Base-by-base conservation (phyloP, 2,329 filamentous ascomycete species). In the Colletotrichum eleusines region DNA sequence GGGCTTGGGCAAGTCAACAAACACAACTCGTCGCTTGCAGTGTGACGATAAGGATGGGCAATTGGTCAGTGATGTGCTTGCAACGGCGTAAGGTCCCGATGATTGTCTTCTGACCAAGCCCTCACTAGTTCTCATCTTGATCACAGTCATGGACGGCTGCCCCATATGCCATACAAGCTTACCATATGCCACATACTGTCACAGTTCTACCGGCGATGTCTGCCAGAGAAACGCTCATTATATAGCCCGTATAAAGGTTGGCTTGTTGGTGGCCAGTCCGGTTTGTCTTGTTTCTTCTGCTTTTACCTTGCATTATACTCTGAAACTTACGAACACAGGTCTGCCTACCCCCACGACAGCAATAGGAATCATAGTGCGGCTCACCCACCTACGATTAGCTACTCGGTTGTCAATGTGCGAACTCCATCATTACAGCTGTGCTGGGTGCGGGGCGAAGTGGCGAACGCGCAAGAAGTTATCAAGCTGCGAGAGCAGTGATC, bases 401-500 rank as follows among this genome's bases (percentile, higher is more conserved):
- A 14, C 20, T 16, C 9, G 5, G 5, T 23, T 7, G 11, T 8
- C 9, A 20, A 82, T 82, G 80, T 82, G 81, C 73, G 80, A 82
- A 59, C 73, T 82, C 44, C 79, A 81, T 63, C 74, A 76, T 44
- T 76, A 79, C 65, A 76, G 74, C 38, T 82, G 81, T 71, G 64
- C 68, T 16, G 72, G 66, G 14, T 82, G 81, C 75, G 77, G 76
- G 51, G 69, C 48, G 33, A 75, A 74, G 20, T 81, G 80, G 79
- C 75, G 76, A 59, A 76, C 75, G 26, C 74, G 78, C 73, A 79
- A 74, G 73, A 81, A 80, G 71, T 76, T 82, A 16, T 77, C 80
- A 31, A 80, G 78, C 74, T 82, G 81, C 72, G 78, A 81, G 64
- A 78, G 75, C 64, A 73, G 74, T 55, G 77, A 80, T n/a, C 74